These are phyloP conservation scores for Podospora didyma DNA, from an alignment of 495 filamentous ascomycete species.

Conservation along the genomic window DNA sequence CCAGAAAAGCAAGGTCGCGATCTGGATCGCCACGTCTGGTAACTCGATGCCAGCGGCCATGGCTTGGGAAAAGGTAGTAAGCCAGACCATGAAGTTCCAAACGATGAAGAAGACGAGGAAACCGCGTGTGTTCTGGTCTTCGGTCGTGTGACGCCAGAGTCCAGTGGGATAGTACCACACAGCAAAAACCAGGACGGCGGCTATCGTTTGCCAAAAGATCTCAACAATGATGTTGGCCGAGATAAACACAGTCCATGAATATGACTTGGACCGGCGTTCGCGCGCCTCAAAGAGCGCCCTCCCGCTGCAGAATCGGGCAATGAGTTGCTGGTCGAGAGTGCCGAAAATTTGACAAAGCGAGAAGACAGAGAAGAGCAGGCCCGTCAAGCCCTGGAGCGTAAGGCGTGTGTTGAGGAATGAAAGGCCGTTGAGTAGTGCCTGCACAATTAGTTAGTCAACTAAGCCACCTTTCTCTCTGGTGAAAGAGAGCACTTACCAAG, in stretches of 20 bases:
- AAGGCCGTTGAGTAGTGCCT: constrained; percentile 67
- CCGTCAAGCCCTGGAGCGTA: constrained; percentile 58
- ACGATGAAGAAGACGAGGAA: constrained; percentile 39
- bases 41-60: constrained; percentile 47
- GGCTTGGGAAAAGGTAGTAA: constrained; percentile 51
- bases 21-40: constrained; percentile 52
- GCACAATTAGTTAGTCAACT: not conserved
- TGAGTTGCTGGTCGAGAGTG: constrained; percentile 62
- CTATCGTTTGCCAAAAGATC: constrained; percentile 62
- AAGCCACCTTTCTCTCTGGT: not conserved
- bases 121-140: constrained; percentile 39
- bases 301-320: constrained; percentile 62
- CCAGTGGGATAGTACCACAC: constrained; percentile 61
- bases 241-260: constrained; percentile 70
- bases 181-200: constrained; percentile 55
- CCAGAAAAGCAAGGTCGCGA: constrained; percentile 47
- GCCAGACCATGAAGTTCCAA: constrained; percentile 45
- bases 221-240: constrained; percentile 66
- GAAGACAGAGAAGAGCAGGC: constrained; percentile 65
- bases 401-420: constrained; percentile 63
- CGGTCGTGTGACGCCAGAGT: constrained; percentile 42
- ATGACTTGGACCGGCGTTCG: constrained; percentile 64
- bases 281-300: constrained; percentile 66
- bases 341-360: constrained; percentile 50
- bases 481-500: not conserved